phyloP scores from a whole-genome alignment of 1,284 basidiomycete species.

The Ustilago cynodontis region DNA sequence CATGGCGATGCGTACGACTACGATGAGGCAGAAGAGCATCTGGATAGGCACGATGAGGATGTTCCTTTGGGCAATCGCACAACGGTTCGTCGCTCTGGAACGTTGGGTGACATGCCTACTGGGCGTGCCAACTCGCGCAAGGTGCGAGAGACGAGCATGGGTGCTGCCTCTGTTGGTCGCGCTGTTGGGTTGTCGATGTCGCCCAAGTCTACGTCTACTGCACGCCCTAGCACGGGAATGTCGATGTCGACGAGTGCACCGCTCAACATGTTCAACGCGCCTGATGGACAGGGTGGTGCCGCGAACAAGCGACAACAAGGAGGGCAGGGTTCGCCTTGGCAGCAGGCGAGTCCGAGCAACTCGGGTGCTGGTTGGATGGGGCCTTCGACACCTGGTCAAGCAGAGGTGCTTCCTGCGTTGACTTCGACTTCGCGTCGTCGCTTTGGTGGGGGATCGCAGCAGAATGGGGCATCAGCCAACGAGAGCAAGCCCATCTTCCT shows the following conservation, averaged over 20 bases:
- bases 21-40: constrained; percentile 29
- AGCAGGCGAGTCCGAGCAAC: constrained; percentile 38
- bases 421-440: constrained; percentile 24
- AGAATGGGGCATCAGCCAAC: constrained; percentile 17
- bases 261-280: constrained; percentile 41
- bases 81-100: constrained; percentile 47
- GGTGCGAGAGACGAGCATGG: constrained; percentile 26
- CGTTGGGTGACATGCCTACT: constrained; percentile 48
- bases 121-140: constrained; percentile 18
- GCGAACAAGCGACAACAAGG: constrained; percentile 11
- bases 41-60: constrained; percentile 32
- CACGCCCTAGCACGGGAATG: constrained; percentile 39
- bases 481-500: constrained; percentile 67
- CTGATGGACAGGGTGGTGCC: constrained; percentile 12
- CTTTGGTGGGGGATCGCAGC: constrained; percentile 36
- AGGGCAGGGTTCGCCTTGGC: constrained; percentile 11
- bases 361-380: constrained; percentile 46
- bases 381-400: constrained; percentile 41
- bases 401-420: constrained; percentile 44
- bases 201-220: constrained; percentile 24
- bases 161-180: constrained; percentile 46
- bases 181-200: constrained; percentile 49
- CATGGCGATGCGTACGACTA: constrained; percentile 28
- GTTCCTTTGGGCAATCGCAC: constrained; percentile 26
- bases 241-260: constrained; percentile 44